Evolutionary conservation across 2,329 filamentous ascomycete genomes (phyloP).

Genomic region (Colletotrichum musae): DNA sequence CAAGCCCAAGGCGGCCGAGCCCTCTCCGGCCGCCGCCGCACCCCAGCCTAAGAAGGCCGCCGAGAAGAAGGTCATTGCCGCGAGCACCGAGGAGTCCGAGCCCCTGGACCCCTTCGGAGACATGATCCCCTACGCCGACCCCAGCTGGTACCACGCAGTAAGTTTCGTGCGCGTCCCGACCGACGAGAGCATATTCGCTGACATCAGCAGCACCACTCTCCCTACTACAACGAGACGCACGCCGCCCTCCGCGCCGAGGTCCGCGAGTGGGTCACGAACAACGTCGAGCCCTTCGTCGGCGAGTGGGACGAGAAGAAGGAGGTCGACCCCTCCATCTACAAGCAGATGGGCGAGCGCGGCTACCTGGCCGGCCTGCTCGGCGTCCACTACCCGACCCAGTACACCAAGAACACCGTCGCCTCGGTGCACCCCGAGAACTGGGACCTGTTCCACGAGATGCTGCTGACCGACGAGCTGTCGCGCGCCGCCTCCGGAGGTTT

Average conservation of each 20-base stretch:
- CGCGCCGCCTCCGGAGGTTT: conserved; percentile 91
- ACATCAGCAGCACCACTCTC: conserved; percentile 85
- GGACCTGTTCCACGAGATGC: conserved; percentile 98
- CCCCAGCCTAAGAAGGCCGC: conserved; percentile 56
- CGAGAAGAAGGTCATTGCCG: conserved; percentile 53
- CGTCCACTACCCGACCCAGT: conserved; percentile 83
- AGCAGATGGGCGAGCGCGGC: conserved; percentile 92
- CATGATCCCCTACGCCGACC: conserved; percentile 92
- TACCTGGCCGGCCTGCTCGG: conserved; percentile 95
- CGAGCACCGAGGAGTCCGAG: conserved; percentile 71
- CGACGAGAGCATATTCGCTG: background rate
- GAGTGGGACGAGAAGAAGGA: conserved; percentile 98
- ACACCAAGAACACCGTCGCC: conserved; percentile 79
- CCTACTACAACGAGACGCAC: conserved; percentile 96
- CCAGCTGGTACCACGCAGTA: conserved; percentile 94
- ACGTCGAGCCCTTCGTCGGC: conserved; percentile 90
- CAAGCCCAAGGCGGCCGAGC: conserved; percentile 80
- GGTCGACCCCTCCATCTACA: conserved; percentile 91
- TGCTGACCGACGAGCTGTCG: conserved; percentile 94
- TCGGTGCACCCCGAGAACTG: conserved; percentile 89
- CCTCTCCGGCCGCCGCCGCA: conserved; percentile 60
- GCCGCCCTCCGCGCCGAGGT: conserved; percentile 91
- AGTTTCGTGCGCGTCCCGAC: conserved; percentile 50
- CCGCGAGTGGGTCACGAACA: conserved; percentile 90
- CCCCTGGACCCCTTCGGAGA: conserved; percentile 88